Evolutionary conservation across 345 rosid genomes (phyloP), one percentile per base, ranked within the genome.

Genomic region (Balakata baccata): DNA sequence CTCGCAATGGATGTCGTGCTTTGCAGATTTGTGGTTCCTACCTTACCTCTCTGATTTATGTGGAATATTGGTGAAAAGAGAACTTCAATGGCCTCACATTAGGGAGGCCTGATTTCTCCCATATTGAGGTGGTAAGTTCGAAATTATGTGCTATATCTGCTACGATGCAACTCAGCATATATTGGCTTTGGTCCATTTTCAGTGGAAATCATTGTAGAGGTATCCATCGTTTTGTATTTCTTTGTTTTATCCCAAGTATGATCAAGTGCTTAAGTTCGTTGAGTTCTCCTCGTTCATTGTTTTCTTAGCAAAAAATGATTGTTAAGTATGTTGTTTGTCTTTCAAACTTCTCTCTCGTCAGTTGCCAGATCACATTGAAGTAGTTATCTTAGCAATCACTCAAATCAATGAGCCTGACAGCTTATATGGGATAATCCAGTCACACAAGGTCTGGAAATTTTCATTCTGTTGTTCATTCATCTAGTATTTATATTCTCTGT

Each of bases 21-120:
- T 81, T 73, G 49, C 76, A 94, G 98, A 78, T 77, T 69, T 94
- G 92, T 85, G 97, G 98, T 68, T 87, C 91, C 18, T 86, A 86
- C 86, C 92, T 94, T 81, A 89, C 97, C 43, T 86, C 98, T 60
- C 74, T 88, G 72, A 85, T 94, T 93, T 94, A 89, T 75, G 93
- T 92, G 83, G 98, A 94, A 80, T 81, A 94, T 66, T 94, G 98
- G 98, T 92, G 98, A 84, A 92, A 94, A 83, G 97, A 92, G 81
- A 81, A 88, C 80, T 94, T 86, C 79, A 85, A 82, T 14, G 60
- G 80, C 76, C 89, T 94, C 68, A 86, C 87, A 66, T 80, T 94
- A 69, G 98, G 98, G 45, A 89, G 73, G 75, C 97, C 98, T 46
- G 98, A 94, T 85, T 94, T 94, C 84, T 86, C 95, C 61, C 85